These are phyloP conservation scores for Neocatenulostroma microsporum DNA, from an alignment of 2,329 filamentous ascomycete genomes.

Conservation along the genomic window DNA sequence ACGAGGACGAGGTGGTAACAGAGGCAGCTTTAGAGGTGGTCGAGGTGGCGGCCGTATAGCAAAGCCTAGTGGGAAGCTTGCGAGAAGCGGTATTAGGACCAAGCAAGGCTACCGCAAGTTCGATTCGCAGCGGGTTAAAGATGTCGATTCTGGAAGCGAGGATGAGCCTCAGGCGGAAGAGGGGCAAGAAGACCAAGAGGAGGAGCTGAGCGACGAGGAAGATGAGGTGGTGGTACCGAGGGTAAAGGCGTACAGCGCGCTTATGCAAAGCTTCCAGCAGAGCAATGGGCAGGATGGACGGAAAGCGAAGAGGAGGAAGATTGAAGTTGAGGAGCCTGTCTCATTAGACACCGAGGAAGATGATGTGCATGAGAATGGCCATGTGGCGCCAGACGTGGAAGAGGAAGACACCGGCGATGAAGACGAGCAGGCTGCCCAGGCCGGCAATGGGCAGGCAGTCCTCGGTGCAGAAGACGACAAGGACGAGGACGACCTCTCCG, in stretches of 20 bases:
- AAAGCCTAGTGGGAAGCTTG: slow-evolving; percentile 17
- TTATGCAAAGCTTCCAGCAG: slow-evolving; percentile 49
- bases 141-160: slow-evolving; percentile 22
- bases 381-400: slow-evolving; percentile 29
- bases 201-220: slow-evolving; percentile 22
- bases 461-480: slow-evolving; percentile 21
- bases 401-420: slow-evolving; percentile 33
- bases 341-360: slow-evolving; percentile 29
- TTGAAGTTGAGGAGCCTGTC: slow-evolving; percentile 28
- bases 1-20: slow-evolving; percentile 23
- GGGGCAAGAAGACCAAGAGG: slow-evolving; percentile 15
- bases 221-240: slow-evolving; percentile 22
- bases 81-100: slow-evolving; percentile 27
- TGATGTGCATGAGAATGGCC: slow-evolving; percentile 28
- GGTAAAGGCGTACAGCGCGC: slow-evolving; percentile 46
- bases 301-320: slow-evolving; percentile 47
- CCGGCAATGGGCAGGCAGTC: slow-evolving; percentile 40
- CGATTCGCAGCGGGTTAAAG: slow-evolving; percentile 28
- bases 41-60: slow-evolving; percentile 18
- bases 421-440: slow-evolving; percentile 39
- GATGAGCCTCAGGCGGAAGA: slow-evolving; percentile 14
- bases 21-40: slow-evolving; percentile 26
- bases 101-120: slow-evolving; percentile 27
- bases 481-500: slow-evolving; percentile 33
- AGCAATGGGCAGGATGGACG: slow-evolving; percentile 31